phyloP scores from a whole-genome alignment of 2,329 filamentous ascomycete genomes.

The Neopestalotiopsis sp. region DNA sequence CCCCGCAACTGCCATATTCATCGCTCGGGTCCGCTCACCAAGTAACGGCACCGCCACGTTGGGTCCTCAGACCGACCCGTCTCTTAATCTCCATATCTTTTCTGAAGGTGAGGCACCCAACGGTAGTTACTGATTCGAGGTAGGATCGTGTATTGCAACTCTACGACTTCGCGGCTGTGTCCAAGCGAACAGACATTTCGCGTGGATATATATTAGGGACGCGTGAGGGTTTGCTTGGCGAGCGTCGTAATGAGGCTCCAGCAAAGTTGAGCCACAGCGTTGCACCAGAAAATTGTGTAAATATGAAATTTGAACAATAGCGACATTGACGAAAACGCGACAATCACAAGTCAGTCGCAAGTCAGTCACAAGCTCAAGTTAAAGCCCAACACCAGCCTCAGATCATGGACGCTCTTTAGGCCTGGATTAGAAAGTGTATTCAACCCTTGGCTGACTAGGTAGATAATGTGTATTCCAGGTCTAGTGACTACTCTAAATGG shows the following conservation, averaged over 20 bases:
- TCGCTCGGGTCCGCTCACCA: neutral
- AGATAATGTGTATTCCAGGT: neutral
- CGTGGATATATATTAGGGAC: neutral
- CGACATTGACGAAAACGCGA: neutral
- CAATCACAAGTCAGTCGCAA: too few relatives aligned
- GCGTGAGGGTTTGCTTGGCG: neutral
- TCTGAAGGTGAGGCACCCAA: neutral
- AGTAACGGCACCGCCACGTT: constrained; percentile 1
- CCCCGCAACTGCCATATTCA: neutral
- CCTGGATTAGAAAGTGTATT: neutral
- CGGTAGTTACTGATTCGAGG: neutral
- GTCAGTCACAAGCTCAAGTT: too few relatives aligned
- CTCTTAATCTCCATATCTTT: neutral
- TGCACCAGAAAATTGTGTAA: too few relatives aligned
- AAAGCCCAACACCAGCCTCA: neutral
- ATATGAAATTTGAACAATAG: neutral
- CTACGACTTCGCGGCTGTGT: neutral
- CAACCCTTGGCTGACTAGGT: neutral
- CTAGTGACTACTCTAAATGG: neutral
- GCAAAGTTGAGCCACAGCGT: neutral
- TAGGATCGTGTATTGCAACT: neutral
- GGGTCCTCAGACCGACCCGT: neutral
- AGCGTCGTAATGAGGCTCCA: neutral
- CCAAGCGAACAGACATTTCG: neutral
- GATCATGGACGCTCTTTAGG: neutral